Evolutionary conservation across 2,329 filamentous ascomycete genomes (phyloP), one percentile per base, ranked within the genome.

Genomic region (Ceratocystis huliohia): DNA sequence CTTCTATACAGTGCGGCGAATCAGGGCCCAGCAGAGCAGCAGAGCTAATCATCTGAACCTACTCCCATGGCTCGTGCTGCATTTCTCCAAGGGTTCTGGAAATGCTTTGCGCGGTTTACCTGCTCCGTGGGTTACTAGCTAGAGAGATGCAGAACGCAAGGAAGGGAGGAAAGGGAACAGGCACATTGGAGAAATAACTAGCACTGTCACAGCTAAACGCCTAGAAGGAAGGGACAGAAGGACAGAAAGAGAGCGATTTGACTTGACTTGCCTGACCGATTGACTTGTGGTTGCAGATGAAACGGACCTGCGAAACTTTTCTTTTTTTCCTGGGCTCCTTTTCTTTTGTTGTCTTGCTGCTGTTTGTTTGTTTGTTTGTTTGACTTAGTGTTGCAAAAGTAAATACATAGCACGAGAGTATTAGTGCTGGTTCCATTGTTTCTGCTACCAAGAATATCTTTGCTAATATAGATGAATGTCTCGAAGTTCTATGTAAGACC

Each of bases 311-410:
- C 33, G 17, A 59, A 59, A 20, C 17, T 59, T 37, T 59, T 37
- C 6, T 37, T 30, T 5, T 13, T 59, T 59, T 1, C 30, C n/a
- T 59, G 8, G 17, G 8, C 22, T 30, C 17, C 3, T 8, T 37
- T 25, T 37, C 13, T 59, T 5, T 8, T 59, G 13, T 33, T 33
- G 15, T 59, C 20, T 25, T 53, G 1, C 3, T 8, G 13, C 20
- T 59, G 28, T 37, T 57, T 57, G 17, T 57, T 30, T 59, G 15
- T 33, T 59, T 59, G 28, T 59, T 59, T 59, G 56, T 59, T 59
- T 59, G 28, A n/a, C 28, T 57, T 30, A 17, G 28, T 17, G 28
- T 37, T 59, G 56, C 28, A 59, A 59, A 59, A 37, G 25, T 33
- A 59, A 59, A 22, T 8, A 56, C 7, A 53, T 6, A 7, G 48